phyloP scores from a whole-genome alignment of 768 basidiomycete species.

The Kwoniella sp. region DNA sequence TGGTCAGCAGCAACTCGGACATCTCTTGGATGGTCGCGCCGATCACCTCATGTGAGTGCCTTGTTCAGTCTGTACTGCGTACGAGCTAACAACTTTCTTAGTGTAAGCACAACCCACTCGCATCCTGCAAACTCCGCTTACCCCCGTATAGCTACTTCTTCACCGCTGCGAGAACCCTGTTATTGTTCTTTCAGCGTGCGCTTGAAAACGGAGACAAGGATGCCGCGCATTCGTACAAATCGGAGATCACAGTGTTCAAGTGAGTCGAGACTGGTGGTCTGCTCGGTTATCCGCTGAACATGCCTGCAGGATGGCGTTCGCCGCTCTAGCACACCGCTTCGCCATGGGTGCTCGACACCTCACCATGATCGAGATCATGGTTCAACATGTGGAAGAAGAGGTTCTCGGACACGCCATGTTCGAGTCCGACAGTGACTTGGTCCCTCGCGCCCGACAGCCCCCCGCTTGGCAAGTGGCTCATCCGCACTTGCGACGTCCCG shows the following conservation, averaged over 20 bases:
- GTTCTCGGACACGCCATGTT: constrained; percentile 2
- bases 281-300: not conserved
- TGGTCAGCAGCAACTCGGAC: constrained; percentile 24
- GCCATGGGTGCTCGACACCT: constrained; percentile 22
- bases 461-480: constrained; percentile 9
- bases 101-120: no score
- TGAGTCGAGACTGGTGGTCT: constrained; percentile 5
- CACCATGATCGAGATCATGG: constrained; percentile 15
- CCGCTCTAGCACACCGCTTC: constrained; percentile 4
- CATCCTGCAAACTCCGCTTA: no score
- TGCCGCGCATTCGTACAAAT: constrained; percentile 5
- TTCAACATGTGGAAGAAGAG: constrained; percentile 8
- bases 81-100: constrained; percentile 10
- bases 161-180: constrained; percentile 25
- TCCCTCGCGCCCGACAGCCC: not conserved
- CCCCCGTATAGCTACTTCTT: constrained; percentile 17
- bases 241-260: constrained; percentile 28
- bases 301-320: constrained; percentile 10
- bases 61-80: not conserved
- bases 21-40: constrained; percentile 25
- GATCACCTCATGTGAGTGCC: constrained; percentile 25
- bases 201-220: constrained; percentile 13
- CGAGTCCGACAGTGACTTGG: not conserved
- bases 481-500: constrained; percentile 1
- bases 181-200: constrained; percentile 28